phyloP scores from a whole-genome alignment of 139 green algal species.

The Chlamydomonas applanata region DNA sequence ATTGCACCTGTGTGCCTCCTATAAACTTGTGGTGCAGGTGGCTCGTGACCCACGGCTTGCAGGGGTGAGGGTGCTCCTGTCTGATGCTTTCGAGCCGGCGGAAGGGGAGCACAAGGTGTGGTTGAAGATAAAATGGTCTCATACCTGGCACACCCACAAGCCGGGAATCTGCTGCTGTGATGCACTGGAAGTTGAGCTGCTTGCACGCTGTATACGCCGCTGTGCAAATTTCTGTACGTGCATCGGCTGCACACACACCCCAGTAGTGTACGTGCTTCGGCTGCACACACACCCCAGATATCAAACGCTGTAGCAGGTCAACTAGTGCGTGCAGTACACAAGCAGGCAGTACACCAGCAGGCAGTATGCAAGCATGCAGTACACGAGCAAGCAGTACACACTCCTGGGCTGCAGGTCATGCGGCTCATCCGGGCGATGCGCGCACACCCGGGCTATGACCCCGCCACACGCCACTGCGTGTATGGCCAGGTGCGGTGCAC shows the following conservation, averaged over 20 bases:
- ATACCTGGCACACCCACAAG: neutral
- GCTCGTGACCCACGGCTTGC: constrained; percentile 47
- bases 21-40: constrained; percentile 37
- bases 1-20: too few species aligned
- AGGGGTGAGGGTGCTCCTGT: constrained; percentile 62
- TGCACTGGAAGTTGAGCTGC: too few species aligned
- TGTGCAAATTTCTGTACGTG: too few species aligned
- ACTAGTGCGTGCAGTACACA: too few species aligned
- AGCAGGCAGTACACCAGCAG: too few species aligned
- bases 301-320: too few species aligned
- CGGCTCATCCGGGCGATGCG: constrained; percentile 75
- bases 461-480: constrained; percentile 75
- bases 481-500: constrained; percentile 84
- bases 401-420: constrained; percentile 68
- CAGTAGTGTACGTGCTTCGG: too few species aligned
- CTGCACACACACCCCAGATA: too few species aligned
- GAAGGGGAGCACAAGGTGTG: constrained; percentile 91
- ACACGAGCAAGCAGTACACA: constrained; percentile 7
- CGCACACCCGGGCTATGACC: constrained; percentile 27
- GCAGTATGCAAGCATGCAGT: too few species aligned
- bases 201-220: too few species aligned
- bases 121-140: constrained; percentile 30
- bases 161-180: too few species aligned
- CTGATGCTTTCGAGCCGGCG: constrained; percentile 72
- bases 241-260: too few species aligned